phyloP scores from a whole-genome alignment of 73 alveolate genomes.

The Paramecium octaurelia region DNA sequence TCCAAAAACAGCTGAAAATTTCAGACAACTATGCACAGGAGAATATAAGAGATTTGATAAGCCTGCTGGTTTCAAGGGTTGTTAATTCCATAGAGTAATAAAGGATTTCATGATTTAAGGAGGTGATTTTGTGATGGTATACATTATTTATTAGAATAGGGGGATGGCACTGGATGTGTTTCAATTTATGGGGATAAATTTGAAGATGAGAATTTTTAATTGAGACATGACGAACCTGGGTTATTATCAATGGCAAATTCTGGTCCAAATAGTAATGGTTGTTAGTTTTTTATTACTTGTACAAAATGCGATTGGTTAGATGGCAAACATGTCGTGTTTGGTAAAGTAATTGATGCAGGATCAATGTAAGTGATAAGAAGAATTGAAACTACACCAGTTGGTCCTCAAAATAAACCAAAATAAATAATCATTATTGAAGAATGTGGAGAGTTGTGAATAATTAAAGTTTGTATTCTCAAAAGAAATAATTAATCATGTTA shows the following conservation, averaged over 20 bases:
- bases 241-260: conserved; percentile 79
- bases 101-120: conserved; percentile 81
- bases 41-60: conserved; percentile 62
- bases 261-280: conserved; percentile 89
- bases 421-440: conserved; percentile 52
- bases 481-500: neutral
- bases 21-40: conserved; percentile 87
- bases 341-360: conserved; percentile 80
- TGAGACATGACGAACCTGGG: conserved; percentile 66
- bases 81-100: conserved; percentile 77
- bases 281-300: conserved; percentile 92
- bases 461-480: neutral
- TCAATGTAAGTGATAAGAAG: conserved; percentile 65
- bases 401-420: conserved; percentile 39
- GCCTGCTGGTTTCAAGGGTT: conserved; percentile 86
- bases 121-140: conserved; percentile 60
- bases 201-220: conserved; percentile 62
- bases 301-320: conserved; percentile 87
- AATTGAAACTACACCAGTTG: conserved; percentile 56
- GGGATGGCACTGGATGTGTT: conserved; percentile 64
- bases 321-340: conserved; percentile 97
- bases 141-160: neutral
- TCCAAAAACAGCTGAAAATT: conserved; percentile 94
- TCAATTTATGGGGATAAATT: conserved; percentile 61
- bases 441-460: conserved; percentile 60